A percentile compares a stretch with the other conserved stretches of the same genome.
phyloP scores from a whole-genome alignment of 208 protist species.

The Angomonas ambiguus region DNA sequence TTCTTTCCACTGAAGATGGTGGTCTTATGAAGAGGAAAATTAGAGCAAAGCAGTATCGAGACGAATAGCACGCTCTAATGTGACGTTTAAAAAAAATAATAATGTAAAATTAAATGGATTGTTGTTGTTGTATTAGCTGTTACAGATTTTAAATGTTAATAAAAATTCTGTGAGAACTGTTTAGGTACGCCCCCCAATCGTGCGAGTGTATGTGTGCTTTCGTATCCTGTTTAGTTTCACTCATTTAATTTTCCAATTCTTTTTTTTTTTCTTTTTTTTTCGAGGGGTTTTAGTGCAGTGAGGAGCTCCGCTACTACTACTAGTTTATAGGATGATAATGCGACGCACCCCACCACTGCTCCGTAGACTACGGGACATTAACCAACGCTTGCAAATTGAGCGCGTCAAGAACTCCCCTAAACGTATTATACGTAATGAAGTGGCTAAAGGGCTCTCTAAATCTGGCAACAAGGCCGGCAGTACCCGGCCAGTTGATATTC shows the following conservation, averaged over 20 bases:
- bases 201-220: no score
- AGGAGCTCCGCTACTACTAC: no score
- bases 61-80: slow-evolving; percentile 33
- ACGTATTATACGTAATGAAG: neutral
- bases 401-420: neutral
- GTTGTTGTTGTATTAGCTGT: no score
- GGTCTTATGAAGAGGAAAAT: slow-evolving; percentile 72
- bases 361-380: neutral
- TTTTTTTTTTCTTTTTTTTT: slow-evolving; percentile 2
- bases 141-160: no score
- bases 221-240: no score
- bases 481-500: neutral
- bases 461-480: neutral
- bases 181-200: no score
- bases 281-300: no score
- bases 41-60: slow-evolving; percentile 58
- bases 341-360: neutral
- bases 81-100: neutral
- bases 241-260: slow-evolving; percentile 1
- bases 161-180: no score
- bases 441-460: neutral
- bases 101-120: no score
- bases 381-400: neutral
- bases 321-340: no score
- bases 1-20: slow-evolving; percentile 73